These are phyloP conservation scores for Lachancea fermentati DNA, from an alignment of 805 yeast species.

Conservation along the genomic window DNA sequence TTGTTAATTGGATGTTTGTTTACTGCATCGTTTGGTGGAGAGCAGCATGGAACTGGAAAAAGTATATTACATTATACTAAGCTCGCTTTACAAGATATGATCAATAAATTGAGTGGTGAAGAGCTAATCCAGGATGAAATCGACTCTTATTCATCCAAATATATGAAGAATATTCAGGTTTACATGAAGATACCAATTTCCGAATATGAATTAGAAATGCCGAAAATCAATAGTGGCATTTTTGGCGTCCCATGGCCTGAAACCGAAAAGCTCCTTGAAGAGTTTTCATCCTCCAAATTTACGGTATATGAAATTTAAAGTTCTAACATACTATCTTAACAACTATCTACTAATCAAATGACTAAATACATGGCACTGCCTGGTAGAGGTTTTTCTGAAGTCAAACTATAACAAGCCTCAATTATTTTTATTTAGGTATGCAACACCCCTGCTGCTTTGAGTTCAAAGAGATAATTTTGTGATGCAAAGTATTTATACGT, in stretches of 20 bases:
- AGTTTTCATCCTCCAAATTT: slow-evolving; percentile 13
- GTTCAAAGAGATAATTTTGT: too few species aligned
- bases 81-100: slow-evolving; percentile 43
- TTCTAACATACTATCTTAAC: too few species aligned
- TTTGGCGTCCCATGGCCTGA: slow-evolving; percentile 74
- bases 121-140: slow-evolving; percentile 47
- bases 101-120: slow-evolving; percentile 31
- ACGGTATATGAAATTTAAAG: slow-evolving; percentile 33
- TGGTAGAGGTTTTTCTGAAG: too few species aligned
- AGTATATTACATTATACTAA: slow-evolving; percentile 49
- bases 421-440: too few species aligned
- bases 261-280: slow-evolving; percentile 49
- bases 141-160: slow-evolving; percentile 49
- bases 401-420: too few species aligned
- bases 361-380: too few species aligned
- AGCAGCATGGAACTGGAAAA: slow-evolving; percentile 35
- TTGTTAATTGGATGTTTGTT: slow-evolving; percentile 59
- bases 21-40: slow-evolving; percentile 54
- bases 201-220: slow-evolving; percentile 46
- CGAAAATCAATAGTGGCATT: slow-evolving; percentile 75
- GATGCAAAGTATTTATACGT: too few species aligned
- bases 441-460: too few species aligned
- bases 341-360: too few species aligned
- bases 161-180: slow-evolving; percentile 53
- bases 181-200: slow-evolving; percentile 37